phyloP scores from a whole-genome alignment of 2,329 filamentous ascomycete genomes.

The Aschersonia sp. region DNA sequence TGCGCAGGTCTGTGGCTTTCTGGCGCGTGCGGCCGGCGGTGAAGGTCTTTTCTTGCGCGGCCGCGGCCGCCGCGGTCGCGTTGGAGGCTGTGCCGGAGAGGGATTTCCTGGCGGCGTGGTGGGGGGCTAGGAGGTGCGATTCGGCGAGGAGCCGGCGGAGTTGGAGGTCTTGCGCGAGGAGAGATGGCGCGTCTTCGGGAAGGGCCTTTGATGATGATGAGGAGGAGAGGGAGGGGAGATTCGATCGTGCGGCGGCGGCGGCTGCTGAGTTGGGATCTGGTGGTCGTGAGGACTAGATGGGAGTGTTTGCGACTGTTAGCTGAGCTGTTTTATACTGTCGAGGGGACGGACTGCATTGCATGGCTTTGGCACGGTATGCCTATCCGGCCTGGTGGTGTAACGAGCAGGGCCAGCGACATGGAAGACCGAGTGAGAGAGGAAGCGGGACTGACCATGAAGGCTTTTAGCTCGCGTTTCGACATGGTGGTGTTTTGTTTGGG shows the following conservation, averaged over 20 bases:
- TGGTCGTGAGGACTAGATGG: constrained; percentile 31
- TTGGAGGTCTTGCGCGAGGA: constrained; percentile 83
- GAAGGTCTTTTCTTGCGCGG: constrained; percentile 26
- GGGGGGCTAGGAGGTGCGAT: constrained; percentile 61
- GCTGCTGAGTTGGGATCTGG: constrained; percentile 15
- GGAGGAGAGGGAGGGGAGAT: constrained; percentile 6
- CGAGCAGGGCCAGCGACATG: neutral
- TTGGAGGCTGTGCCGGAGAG: constrained; percentile 23
- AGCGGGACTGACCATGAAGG: constrained; percentile 51
- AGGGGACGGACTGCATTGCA: too few relatives aligned
- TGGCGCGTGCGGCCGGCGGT: constrained; percentile 57
- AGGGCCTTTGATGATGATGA: constrained; percentile 9
- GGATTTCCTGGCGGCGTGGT: constrained; percentile 29
- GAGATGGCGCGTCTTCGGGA: constrained; percentile 46
- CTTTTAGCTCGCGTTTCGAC: constrained; percentile 57
- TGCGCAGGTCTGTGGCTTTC: constrained; percentile 69
- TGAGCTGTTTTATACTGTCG: too few relatives aligned
- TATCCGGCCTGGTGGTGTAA: too few relatives aligned
- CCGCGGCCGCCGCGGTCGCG: constrained; percentile 5
- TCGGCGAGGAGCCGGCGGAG: constrained; percentile 83
- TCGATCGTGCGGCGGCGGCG: constrained; percentile 5
- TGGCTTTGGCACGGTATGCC: neutral
- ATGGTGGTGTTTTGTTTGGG: constrained; percentile 22
- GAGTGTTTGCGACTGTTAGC: neutral
- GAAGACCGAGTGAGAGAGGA: neutral